A percentile compares a stretch with the other conserved stretches of the same genome.
These are phyloP conservation scores for Pneumocystis murina DNA, from an alignment of 1,139 yeast species.

Conservation along the genomic window DNA sequence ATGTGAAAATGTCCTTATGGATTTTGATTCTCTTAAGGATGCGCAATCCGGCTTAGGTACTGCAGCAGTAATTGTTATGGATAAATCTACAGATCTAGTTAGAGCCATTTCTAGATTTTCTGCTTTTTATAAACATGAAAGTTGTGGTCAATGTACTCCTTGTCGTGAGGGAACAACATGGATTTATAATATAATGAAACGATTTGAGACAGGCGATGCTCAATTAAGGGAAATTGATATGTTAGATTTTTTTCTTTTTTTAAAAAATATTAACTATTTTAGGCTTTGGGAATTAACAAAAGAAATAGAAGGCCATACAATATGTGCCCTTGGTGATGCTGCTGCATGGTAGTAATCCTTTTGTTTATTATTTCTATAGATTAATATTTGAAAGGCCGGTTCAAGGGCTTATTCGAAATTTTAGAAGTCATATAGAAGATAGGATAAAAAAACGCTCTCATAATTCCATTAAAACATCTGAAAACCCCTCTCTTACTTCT, in stretches of 20 bases:
- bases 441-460: constrained; percentile 33
- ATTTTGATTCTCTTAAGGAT: constrained; percentile 69
- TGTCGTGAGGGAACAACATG: constrained; percentile 91
- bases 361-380: not conserved
- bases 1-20: constrained; percentile 63
- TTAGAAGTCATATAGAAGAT: constrained; percentile 66
- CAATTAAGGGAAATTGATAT: constrained; percentile 63
- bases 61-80: constrained; percentile 83
- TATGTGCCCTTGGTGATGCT: constrained; percentile 83
- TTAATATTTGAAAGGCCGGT: constrained; percentile 20
- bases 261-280: not conserved
- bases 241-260: constrained; percentile 17
- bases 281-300: constrained; percentile 57
- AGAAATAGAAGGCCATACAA: constrained; percentile 71
- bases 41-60: constrained; percentile 81
- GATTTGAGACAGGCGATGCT: constrained; percentile 66
- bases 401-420: constrained; percentile 70
- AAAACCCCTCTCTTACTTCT: not conserved
- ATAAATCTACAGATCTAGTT: constrained; percentile 67
- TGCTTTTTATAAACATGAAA: constrained; percentile 74
- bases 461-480: not conserved
- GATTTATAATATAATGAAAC: constrained; percentile 68
- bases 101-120: constrained; percentile 74
- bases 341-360: constrained; percentile 66
- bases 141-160: constrained; percentile 90